These are phyloP conservation scores for Pyrenophora seminiperda DNA, from an alignment of 2,329 filamentous ascomycete genomes.

Conservation along the genomic window DNA sequence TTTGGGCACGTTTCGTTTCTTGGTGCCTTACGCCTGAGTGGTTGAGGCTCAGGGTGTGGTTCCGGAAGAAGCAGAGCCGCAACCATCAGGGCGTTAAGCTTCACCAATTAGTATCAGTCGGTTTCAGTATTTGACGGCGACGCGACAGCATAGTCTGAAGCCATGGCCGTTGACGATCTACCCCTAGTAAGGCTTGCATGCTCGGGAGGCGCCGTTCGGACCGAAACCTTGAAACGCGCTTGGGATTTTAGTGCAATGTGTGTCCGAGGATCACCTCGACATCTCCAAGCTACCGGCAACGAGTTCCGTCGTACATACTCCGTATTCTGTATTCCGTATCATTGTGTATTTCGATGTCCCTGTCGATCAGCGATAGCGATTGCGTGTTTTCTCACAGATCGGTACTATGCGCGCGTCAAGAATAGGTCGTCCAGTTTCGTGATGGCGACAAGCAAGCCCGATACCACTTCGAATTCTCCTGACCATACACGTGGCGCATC, in stretches of 20 bases:
- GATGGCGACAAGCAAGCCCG: too few species aligned
- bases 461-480: too few species aligned
- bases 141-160: slow-evolving; percentile 3
- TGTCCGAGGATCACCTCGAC: slow-evolving; percentile 23
- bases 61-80: slow-evolving; percentile 7
- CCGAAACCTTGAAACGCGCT: slow-evolving; percentile 17
- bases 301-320: too few species aligned
- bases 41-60: background rate
- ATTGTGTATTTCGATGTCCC: too few species aligned
- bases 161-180: background rate
- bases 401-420: too few species aligned
- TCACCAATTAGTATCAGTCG: slow-evolving; percentile 1
- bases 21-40: background rate
- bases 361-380: too few species aligned
- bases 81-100: background rate
- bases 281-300: background rate
- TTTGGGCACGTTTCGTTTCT: slow-evolving; percentile 6
- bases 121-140: slow-evolving; percentile 11
- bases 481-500: too few species aligned
- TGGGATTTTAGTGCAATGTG: slow-evolving; percentile 14
- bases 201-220: slow-evolving; percentile 16
- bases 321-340: too few species aligned
- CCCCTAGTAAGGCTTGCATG: background rate
- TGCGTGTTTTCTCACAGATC: too few species aligned
- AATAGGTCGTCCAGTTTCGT: too few species aligned